Evolutionary conservation across 805 yeast species (phyloP), one percentile per base, ranked within the genome.

Genomic region (Nakazawaea populi): DNA sequence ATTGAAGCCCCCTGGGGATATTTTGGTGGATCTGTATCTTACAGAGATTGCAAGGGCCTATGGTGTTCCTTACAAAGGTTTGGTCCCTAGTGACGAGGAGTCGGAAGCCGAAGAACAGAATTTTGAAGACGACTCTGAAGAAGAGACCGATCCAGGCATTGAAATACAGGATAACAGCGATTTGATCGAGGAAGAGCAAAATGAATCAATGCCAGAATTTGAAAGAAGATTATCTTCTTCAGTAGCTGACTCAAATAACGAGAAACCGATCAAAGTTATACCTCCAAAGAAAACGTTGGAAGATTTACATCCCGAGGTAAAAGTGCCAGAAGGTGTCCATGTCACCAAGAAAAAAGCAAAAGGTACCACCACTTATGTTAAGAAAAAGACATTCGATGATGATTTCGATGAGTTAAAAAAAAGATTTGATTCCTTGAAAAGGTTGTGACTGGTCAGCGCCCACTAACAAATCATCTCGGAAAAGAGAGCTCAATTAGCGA

Each of bases 11-110:
- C 96, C 96, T 1, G 65, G 75, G 4, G 75, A 72, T 42, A 80
- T 75, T 28, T 71, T 89, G 50, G 94, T 89, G 1, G 73, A 75
- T 12, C 65, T 87, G 53, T 90, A 90, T 59, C 70, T 90, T 54
- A 71, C 77, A 49, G 97, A 89, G 60, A 89, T 89, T 54, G 96
- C 96, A 1, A 73, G 73, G 47, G 87, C 96, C 0, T 89, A 90
- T 60, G 75, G 76, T 27, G 94, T 83, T 0, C 86, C 89, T 1
- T 90, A 81, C 59, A 81, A 88, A 34, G 84, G 81, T 11, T 63
- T 82, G 52, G 56, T 55, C 12, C 5, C n/a, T 6, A 31, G 29
- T 24, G 61, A 63, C n/a, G 58, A 48, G 11, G 52, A 29, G 6
- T 56, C 55, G 45, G 51, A 47, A 43, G 56, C 56, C 9, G 60